Evolutionary conservation across 2,329 filamentous ascomycete species (phyloP).

Genomic region (Trichoderma oligosporum): DNA sequence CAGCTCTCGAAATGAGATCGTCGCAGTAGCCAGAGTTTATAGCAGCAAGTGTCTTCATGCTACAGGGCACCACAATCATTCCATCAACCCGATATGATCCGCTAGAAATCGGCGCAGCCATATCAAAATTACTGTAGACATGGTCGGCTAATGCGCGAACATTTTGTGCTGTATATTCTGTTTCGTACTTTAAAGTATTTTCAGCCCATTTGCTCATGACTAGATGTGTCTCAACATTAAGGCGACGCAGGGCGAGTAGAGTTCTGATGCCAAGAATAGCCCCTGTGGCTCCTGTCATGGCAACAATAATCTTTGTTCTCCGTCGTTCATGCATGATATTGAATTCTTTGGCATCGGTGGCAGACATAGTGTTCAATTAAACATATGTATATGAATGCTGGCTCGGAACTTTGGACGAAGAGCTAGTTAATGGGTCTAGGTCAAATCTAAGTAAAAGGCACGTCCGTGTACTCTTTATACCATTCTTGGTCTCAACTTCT

Average conservation of each 20-base stretch:
- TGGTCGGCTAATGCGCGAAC: constrained; percentile 21
- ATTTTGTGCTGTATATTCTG: constrained; percentile 20
- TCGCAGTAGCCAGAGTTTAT: constrained; percentile 42
- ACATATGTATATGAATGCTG: no score
- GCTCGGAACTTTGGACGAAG: no score
- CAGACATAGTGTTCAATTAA: no score
- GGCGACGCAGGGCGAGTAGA: constrained; percentile 19
- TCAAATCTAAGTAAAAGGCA: no score
- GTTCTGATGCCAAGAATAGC: constrained; percentile 20
- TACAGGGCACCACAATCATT: constrained; percentile 49
- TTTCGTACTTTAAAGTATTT: constrained; percentile 24
- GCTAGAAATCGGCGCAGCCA: constrained; percentile 23
- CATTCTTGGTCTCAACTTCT: no score
- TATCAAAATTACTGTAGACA: constrained; percentile 21
- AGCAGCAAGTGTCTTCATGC: constrained; percentile 46
- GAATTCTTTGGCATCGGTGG: no score
- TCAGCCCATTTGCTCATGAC: constrained; percentile 25
- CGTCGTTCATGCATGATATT: no score
- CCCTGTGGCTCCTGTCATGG: constrained; percentile 24
- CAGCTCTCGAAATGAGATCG: constrained; percentile 44
- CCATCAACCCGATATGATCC: constrained; percentile 29
- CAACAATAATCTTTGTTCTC: constrained; percentile 25
- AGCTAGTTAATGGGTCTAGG: no score
- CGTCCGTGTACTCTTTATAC: no score
- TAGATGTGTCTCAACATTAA: constrained; percentile 24